Conservation (phyloP, 768 basidiomycete species). For the Tricholomella constricta region DNA sequence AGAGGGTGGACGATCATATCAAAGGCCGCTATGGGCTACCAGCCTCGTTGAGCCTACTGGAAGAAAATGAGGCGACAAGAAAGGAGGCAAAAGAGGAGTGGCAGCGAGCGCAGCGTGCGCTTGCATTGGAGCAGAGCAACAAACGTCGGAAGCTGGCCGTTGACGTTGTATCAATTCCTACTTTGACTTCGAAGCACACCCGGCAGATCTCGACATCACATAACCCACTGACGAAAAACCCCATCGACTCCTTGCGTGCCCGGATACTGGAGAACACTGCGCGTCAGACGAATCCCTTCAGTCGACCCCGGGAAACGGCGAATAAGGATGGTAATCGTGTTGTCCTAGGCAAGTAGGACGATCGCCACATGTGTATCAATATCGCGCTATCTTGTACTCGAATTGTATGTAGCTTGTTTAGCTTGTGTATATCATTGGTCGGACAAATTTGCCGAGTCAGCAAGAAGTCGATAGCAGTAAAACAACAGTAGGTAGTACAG, state of each 20-base stretch:
- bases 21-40: slow-evolving; percentile 80
- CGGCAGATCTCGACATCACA: slow-evolving; percentile 11
- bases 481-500: slow-evolving; percentile 65
- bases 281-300: slow-evolving; percentile 34
- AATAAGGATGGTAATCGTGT: background rate
- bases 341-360: background rate
- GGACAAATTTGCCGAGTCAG: slow-evolving; percentile 15
- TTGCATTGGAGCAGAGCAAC: slow-evolving; percentile 40
- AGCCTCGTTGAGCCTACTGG: slow-evolving; percentile 62
- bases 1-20: slow-evolving; percentile 68
- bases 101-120: slow-evolving; percentile 51
- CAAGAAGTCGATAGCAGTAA: slow-evolving; percentile 60
- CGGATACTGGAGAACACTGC: slow-evolving; percentile 62
- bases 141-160: slow-evolving; percentile 50
- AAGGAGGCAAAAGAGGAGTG: slow-evolving; percentile 67
- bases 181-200: slow-evolving; percentile 23
- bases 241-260: slow-evolving; percentile 48
- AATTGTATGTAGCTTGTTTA: slow-evolving; percentile 1
- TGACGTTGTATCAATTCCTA: slow-evolving; percentile 27
- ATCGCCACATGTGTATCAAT: background rate
- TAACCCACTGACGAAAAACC: slow-evolving; percentile 20
- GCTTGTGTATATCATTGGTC: slow-evolving; percentile 1
- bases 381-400: background rate
- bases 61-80: slow-evolving; percentile 60
- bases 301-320: background rate